Base-by-base conservation (phyloP, 2,329 filamentous ascomycete species). In the Acephala macrosclerotiorum region DNA sequence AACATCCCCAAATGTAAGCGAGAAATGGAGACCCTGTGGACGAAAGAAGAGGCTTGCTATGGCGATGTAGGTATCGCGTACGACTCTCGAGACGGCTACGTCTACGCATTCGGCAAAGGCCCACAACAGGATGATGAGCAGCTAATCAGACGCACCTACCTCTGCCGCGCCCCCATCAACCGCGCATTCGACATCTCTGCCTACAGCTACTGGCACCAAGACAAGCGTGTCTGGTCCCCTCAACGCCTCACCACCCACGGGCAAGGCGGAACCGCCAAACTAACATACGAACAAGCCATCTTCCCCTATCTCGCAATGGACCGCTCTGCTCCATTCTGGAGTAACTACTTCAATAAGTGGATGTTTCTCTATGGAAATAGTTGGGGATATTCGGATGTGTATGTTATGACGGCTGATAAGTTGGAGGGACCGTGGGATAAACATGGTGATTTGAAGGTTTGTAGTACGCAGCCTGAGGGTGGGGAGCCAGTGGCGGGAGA, bases 271-370 rank as follows among this genome's bases (percentile, higher is more conserved):
- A 63, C 61, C 5, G 18, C 18, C 2, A 58, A 51, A 20, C 16
- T 58, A 3, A 53, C 40, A 0, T 42, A 63, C 25, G 55, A 51
- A 11, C 55, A 63, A 59, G 26, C 42, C 12, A 63, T 63, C 42
- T 63, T 63, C 20, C n/a, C 25, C 16, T 63, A 58, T 16, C 3
- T 63, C 25, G 55, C 38, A 2, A 59, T 63, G 61, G 61, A 59
- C 45, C 40, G 55, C 1, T 58, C 55, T 2, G 61, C 61, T 5
- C 61, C 61, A 12, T 63, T 63, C 33, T 63, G 61, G 61, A 58
- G 55, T 16, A 63, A 59, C 20, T 63, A 63, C 25, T 63, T 63
- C 35, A 63, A 63, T 18, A 59, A 59, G 26, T 63, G 61, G 61
- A 58, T 58, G 55, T 63, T 63, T 18, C 20, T 63, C 20, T 63